Conservation (phyloP, 208 protist genomes). For the Acanthamoeba triangularis region DNA sequence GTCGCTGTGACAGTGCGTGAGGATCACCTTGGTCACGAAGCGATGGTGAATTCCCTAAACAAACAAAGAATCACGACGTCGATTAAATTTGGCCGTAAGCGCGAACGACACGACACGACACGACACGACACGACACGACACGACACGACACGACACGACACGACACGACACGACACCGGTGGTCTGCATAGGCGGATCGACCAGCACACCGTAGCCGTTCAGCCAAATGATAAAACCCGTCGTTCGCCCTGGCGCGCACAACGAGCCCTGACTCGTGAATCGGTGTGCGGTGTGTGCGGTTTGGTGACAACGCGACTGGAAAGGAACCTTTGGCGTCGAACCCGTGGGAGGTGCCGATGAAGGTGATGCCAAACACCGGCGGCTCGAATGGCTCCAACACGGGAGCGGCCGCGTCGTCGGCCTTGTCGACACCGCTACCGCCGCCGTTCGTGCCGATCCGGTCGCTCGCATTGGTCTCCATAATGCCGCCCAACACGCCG, state of each 20-base stretch:
- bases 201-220: slow-evolving; percentile 87
- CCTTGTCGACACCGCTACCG: neutral
- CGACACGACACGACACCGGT: neutral
- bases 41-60: slow-evolving; percentile 77
- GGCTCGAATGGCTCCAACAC: slow-evolving; percentile 79
- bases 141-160: neutral
- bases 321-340: slow-evolving; percentile 82
- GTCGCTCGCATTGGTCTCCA: slow-evolving; percentile 35
- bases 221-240: slow-evolving; percentile 90
- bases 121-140: neutral
- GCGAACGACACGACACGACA: neutral
- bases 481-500: neutral
- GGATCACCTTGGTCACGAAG: slow-evolving; percentile 85
- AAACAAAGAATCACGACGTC: neutral
- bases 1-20: slow-evolving; percentile 90
- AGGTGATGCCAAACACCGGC: slow-evolving; percentile 87
- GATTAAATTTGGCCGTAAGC: neutral
- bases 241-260: slow-evolving; percentile 51
- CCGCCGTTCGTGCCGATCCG: neutral
- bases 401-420: neutral
- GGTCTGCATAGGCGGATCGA: slow-evolving; percentile 88
- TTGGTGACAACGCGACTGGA: no score
- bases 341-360: slow-evolving; percentile 87
- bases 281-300: neutral
- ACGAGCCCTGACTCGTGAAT: neutral